phyloP scores from a whole-genome alignment of 139 green algal species.

The Picochlorum sp. region DNA sequence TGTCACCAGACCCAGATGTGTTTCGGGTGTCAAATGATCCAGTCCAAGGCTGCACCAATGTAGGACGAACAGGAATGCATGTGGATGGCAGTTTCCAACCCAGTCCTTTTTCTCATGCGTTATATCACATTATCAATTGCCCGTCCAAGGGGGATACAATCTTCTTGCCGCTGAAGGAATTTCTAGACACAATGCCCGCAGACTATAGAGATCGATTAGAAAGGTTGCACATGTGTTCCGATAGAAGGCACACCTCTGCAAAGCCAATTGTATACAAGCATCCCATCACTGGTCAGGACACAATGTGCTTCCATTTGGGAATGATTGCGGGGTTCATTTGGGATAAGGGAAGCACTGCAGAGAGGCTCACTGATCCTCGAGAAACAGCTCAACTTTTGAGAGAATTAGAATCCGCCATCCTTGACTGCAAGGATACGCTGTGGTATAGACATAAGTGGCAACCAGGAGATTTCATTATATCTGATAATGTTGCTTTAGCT shows the following conservation, averaged over 20 bases:
- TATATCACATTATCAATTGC: conserved; percentile 32
- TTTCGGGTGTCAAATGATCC: conserved; percentile 43
- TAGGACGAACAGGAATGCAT: conserved; percentile 45
- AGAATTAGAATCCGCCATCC: conserved; percentile 24
- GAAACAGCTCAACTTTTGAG: conserved; percentile 28
- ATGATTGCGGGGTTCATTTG: conserved; percentile 35
- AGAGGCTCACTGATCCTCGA: conserved; percentile 5
- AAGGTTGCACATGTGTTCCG: conserved; percentile 34
- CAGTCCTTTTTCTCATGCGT: conserved; percentile 30
- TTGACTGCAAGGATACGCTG: conserved; percentile 1
- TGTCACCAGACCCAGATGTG: conserved; percentile 36
- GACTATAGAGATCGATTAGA: conserved; percentile 29
- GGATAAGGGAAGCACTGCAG: conserved; percentile 24
- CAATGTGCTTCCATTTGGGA: conserved; percentile 41
- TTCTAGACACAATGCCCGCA: conserved; percentile 15
- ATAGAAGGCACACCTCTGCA: conserved; percentile 15
- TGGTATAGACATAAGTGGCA: conserved; percentile 24
- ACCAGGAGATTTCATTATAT: conserved; percentile 42
- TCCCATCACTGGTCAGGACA: conserved; percentile 27
- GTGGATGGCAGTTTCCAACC: conserved; percentile 41
- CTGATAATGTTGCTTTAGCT: conserved; percentile 39
- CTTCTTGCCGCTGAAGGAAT: conserved; percentile 32
- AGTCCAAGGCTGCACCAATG: conserved; percentile 38
- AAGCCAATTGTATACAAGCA: conserved; percentile 46
- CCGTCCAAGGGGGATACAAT: conserved; percentile 23